These are phyloP conservation scores for Candida sanyaensis DNA, from an alignment of 1,139 yeast species.

Conservation along the genomic window DNA sequence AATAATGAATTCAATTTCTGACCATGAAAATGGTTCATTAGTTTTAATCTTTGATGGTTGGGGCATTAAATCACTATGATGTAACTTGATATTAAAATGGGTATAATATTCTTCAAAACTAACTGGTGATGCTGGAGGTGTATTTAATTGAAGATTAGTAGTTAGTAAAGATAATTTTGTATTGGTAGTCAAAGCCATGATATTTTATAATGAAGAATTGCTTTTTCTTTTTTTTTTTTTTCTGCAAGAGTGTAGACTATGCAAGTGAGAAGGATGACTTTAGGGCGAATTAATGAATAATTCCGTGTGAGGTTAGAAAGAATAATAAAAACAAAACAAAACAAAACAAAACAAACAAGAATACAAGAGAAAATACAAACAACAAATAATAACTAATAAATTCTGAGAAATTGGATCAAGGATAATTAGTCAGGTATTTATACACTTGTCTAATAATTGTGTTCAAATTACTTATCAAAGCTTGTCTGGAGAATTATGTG, in stretches of 20 bases:
- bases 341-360: not conserved
- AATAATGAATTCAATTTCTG: conserved; percentile 33
- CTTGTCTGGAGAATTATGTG: not conserved
- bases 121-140: conserved; percentile 14
- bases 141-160: conserved; percentile 7
- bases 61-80: conserved; percentile 42
- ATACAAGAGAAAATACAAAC: not conserved
- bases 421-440: not conserved
- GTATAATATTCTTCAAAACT: conserved; percentile 8
- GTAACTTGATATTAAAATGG: conserved; percentile 12
- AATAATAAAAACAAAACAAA: not conserved
- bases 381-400: not conserved
- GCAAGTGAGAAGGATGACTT: not conserved
- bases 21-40: conserved; percentile 36
- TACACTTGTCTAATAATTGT: not conserved
- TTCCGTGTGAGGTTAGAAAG: not conserved
- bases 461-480: not conserved
- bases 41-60: conserved; percentile 37
- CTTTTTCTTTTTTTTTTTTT: not conserved
- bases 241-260: too few species aligned
- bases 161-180: not conserved
- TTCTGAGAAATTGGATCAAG: not conserved
- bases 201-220: not conserved
- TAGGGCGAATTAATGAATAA: too few species aligned
- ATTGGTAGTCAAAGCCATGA: conserved; percentile 2